phyloP scores from a whole-genome alignment of 129 eudicot species.

The Smallanthus sonchifolius region DNA sequence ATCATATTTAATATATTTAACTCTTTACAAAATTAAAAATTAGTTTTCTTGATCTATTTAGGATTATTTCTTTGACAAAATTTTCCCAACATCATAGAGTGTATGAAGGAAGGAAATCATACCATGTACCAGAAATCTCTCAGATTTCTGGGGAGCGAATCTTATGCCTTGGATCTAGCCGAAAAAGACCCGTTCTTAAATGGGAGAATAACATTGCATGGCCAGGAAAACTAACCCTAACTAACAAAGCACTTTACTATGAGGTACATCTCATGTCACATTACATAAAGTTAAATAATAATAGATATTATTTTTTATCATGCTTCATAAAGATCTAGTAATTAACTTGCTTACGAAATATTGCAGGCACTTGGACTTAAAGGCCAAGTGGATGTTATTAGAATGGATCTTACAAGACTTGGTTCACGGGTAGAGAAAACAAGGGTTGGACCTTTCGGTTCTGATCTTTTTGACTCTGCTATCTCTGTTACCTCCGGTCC shows the following conservation, averaged over 20 bases:
- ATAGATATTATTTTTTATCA: not conserved
- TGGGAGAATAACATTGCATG: constrained; percentile 96
- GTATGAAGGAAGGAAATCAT: constrained; percentile 80
- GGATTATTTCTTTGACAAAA: not conserved
- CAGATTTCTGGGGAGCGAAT: constrained; percentile 44
- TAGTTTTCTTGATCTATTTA: constrained; percentile 5
- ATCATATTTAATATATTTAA: not conserved
- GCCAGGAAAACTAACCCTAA: constrained; percentile 92
- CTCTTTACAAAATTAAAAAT: not conserved
- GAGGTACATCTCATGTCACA: constrained; percentile 52
- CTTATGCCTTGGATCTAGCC: constrained; percentile 75
- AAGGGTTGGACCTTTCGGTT: constrained; percentile 87
- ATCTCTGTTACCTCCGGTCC: constrained; percentile 76
- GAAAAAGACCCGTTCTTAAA: constrained; percentile 83
- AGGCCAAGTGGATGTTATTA: constrained; percentile 43
- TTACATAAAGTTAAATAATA: not conserved
- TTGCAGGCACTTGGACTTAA: constrained; percentile 60
- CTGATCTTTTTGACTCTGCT: constrained; percentile 89
- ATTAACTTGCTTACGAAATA: constrained; percentile 1
- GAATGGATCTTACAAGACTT: constrained; percentile 70
- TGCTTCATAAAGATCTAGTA: constrained; percentile 6
- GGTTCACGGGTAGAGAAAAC: constrained; percentile 67
- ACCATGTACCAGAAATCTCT: constrained; percentile 40
- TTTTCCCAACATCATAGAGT: constrained; percentile 42
- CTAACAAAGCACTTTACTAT: constrained; percentile 83